Evolutionary conservation across 2,329 filamentous ascomycete genomes (phyloP).

Genomic region (Ceratocystiopsis sp.): DNA sequence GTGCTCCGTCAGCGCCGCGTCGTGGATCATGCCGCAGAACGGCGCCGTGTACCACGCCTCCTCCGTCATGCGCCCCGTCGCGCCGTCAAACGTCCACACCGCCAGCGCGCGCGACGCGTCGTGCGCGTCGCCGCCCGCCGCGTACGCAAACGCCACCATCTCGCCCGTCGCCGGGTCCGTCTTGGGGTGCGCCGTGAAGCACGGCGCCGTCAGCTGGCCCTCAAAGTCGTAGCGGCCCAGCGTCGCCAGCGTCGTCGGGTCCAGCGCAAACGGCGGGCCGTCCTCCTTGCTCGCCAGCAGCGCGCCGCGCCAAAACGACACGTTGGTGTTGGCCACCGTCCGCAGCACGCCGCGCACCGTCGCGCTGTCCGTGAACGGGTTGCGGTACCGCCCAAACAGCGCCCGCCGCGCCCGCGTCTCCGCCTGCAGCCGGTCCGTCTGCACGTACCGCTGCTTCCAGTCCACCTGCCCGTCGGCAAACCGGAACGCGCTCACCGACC

Average conservation of each 20-base stretch:
- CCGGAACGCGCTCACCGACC: slow-evolving; percentile 23
- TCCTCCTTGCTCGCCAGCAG: slow-evolving; percentile 39
- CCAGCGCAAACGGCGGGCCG: slow-evolving; percentile 31
- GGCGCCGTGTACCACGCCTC: slow-evolving; percentile 32
- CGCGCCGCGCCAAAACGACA: slow-evolving; percentile 39
- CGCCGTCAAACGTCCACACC: slow-evolving; percentile 26
- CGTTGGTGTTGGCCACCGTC: slow-evolving; percentile 41
- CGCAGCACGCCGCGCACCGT: slow-evolving; percentile 36
- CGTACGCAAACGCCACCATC: slow-evolving; percentile 34
- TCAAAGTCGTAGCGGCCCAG: slow-evolving; percentile 33
- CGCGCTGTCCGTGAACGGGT: slow-evolving; percentile 38
- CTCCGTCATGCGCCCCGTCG: slow-evolving; percentile 24
- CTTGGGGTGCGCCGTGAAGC: slow-evolving; percentile 35
- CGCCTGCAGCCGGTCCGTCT: slow-evolving; percentile 18
- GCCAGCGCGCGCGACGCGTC: slow-evolving; percentile 27
- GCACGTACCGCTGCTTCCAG: slow-evolving; percentile 25
- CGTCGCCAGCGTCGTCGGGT: slow-evolving; percentile 31
- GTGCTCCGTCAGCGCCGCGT: slow-evolving; percentile 29
- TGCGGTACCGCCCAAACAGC: slow-evolving; percentile 39
- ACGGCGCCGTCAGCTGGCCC: slow-evolving; percentile 28
- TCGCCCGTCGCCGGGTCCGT: slow-evolving; percentile 33
- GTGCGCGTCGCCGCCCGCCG: slow-evolving; percentile 24
- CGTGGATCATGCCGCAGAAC: slow-evolving; percentile 35
- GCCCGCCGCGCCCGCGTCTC: slow-evolving; percentile 16
- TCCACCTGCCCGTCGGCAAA: slow-evolving; percentile 23